These are phyloP conservation scores for Puccinia coronata DNA, from an alignment of 1,284 basidiomycete species.

Conservation along the genomic window DNA sequence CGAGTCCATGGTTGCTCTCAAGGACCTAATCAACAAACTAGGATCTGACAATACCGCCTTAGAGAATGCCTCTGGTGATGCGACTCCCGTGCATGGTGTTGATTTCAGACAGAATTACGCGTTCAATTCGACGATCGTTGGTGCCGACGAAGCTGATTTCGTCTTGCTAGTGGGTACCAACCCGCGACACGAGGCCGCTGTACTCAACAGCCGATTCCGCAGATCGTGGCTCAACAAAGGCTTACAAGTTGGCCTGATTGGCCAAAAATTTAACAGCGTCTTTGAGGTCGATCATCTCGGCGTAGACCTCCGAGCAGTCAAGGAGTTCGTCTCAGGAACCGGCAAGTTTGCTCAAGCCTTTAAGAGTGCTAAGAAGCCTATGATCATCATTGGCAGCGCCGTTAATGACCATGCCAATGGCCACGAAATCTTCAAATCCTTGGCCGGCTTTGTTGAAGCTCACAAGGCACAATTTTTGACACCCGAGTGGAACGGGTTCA, in stretches of 20 bases:
- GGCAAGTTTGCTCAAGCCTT: slow-evolving; percentile 88
- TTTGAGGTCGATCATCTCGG: slow-evolving; percentile 94
- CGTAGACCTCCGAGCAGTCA: slow-evolving; percentile 73
- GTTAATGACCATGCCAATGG: slow-evolving; percentile 85
- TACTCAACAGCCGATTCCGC: slow-evolving; percentile 93
- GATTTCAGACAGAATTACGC: slow-evolving; percentile 95
- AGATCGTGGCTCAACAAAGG: slow-evolving; percentile 86
- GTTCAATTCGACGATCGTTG: slow-evolving; percentile 92
- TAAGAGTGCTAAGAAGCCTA: slow-evolving; percentile 83
- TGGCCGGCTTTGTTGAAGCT: slow-evolving; percentile 77
- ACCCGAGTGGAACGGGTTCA: slow-evolving; percentile 94
- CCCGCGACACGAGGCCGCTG: slow-evolving; percentile 94
- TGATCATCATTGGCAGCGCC: slow-evolving; percentile 90
- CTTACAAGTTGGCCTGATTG: slow-evolving; percentile 84
- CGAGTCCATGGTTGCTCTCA: slow-evolving; percentile 87
- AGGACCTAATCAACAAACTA: slow-evolving; percentile 88
- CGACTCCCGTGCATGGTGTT: slow-evolving; percentile 72
- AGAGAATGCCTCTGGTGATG: slow-evolving; percentile 70
- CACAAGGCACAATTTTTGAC: slow-evolving; percentile 77
- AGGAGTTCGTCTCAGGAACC: slow-evolving; percentile 68
- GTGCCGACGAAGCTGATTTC: slow-evolving; percentile 85
- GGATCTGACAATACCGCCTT: slow-evolving; percentile 92
- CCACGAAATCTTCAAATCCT: slow-evolving; percentile 72
- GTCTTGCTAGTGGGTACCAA: slow-evolving; percentile 95
- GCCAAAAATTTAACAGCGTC: slow-evolving; percentile 85